A percentile compares a stretch with the other conserved stretches of the same genome.
phyloP scores from a whole-genome alignment of 2,329 filamentous ascomycete species.

The Sporothrix inflata region DNA sequence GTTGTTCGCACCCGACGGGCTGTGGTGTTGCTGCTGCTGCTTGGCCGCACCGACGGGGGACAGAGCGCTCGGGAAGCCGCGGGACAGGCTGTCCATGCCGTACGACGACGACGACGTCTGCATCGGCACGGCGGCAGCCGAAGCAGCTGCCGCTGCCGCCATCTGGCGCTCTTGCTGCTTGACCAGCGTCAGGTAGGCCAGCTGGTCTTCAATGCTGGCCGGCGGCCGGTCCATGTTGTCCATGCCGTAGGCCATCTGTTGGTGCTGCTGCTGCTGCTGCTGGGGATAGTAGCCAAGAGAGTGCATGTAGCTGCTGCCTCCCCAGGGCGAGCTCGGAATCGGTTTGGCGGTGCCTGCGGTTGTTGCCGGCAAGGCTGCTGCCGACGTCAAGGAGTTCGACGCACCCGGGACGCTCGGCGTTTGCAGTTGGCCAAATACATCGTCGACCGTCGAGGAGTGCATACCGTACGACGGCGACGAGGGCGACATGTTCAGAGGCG shows the following conservation, averaged over 20 bases:
- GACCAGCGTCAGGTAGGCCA: slow-evolving; percentile 28
- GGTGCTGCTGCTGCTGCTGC: not conserved
- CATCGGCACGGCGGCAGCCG: not conserved
- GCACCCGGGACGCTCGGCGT: slow-evolving; percentile 34
- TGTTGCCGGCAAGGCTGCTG: not conserved
- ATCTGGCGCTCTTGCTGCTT: slow-evolving; percentile 26
- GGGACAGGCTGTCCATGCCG: slow-evolving; percentile 23
- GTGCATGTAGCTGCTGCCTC: slow-evolving; percentile 20
- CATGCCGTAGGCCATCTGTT: not conserved
- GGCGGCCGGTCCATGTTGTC: slow-evolving; percentile 19
- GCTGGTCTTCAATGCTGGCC: slow-evolving; percentile 31
- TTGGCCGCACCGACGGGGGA: slow-evolving; percentile 31
- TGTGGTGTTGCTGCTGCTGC: not conserved
- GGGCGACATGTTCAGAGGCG: not conserved
- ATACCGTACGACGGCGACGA: slow-evolving; percentile 55
- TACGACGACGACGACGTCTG: slow-evolving; percentile 19
- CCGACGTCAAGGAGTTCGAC: not conserved
- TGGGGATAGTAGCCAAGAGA: slow-evolving; percentile 22
- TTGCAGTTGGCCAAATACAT: slow-evolving; percentile 51
- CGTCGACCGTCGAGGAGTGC: slow-evolving; percentile 56
- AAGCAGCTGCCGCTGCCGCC: not conserved
- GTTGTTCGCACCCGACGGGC: not conserved
- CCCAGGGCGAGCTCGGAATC: slow-evolving; percentile 55
- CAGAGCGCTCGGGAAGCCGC: slow-evolving; percentile 33
- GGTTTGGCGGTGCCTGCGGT: slow-evolving; percentile 37